Percentiles rank a stretch among this genome's conserved stretches.
Evolutionary conservation across 2,329 filamentous ascomycete genomes (phyloP).

Genomic region (Colletotrichum eleusines): DNA sequence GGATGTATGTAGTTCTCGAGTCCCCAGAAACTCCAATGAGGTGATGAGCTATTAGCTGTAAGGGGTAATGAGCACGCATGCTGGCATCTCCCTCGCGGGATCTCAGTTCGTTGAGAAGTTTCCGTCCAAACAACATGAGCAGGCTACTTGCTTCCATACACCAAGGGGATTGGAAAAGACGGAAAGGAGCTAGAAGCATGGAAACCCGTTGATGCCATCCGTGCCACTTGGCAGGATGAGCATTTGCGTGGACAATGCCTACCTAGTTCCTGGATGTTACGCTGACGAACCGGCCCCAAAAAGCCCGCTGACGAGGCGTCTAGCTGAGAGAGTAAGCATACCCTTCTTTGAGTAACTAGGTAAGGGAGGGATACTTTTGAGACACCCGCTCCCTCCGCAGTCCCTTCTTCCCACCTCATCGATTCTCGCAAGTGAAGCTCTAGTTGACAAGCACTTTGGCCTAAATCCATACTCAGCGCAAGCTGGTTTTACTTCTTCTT

Average conservation of each 20-base stretch:
- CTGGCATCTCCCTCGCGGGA: background rate
- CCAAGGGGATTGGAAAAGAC: too few relatives aligned
- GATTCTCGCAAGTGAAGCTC: too few relatives aligned
- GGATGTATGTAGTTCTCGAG: background rate
- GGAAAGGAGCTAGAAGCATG: background rate
- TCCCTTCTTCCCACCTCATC: background rate
- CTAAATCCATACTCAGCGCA: background rate
- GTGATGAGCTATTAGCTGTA: background rate
- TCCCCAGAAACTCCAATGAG: background rate
- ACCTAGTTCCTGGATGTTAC: background rate
- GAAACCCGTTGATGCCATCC: background rate
- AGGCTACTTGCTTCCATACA: background rate
- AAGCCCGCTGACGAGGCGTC: conserved; percentile 29
- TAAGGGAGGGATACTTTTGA: too few relatives aligned
- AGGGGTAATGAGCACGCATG: background rate
- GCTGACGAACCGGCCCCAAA: background rate
- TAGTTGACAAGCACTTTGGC: background rate
- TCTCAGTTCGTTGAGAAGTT: background rate
- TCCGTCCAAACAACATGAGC: background rate
- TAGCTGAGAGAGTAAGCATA: background rate
- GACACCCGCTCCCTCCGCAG: background rate
- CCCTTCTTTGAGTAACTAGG: background rate
- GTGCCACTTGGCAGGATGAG: background rate
- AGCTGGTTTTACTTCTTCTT: background rate
- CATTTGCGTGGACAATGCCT: background rate